Evolutionary conservation across 352 stramenopile species (phyloP).

Genomic region (Pythium periplocum): DNA sequence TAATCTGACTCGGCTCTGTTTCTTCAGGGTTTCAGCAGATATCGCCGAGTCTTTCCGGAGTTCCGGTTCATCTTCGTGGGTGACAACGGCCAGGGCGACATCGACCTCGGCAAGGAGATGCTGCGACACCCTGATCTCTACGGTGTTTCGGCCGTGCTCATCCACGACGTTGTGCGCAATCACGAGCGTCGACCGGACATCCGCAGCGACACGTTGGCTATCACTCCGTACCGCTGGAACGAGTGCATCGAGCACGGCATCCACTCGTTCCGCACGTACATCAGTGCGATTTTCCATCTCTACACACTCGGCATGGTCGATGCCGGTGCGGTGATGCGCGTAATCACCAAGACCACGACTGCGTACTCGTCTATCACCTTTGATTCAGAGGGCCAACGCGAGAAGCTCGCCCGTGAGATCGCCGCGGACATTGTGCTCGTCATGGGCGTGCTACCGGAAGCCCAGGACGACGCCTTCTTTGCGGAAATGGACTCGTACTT

Average conservation of each 20-base stretch:
- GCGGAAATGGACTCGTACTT: conserved; percentile 48
- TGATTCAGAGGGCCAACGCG: conserved; percentile 48
- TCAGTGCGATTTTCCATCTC: conserved; percentile 58
- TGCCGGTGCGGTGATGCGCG: conserved; percentile 44
- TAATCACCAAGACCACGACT: conserved; percentile 51
- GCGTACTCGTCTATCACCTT: conserved; percentile 62
- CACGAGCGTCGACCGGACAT: conserved; percentile 19
- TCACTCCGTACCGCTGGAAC: conserved; percentile 42
- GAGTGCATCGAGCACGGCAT: conserved; percentile 66
- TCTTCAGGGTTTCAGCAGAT: conserved; percentile 65
- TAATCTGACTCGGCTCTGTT: too few species aligned
- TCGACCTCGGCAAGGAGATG: conserved; percentile 71
- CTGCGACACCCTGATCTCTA: conserved; percentile 46
- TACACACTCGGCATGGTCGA: conserved; percentile 46
- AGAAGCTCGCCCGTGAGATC: conserved; percentile 53
- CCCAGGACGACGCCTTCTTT: conserved; percentile 45
- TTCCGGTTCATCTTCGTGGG: conserved; percentile 77
- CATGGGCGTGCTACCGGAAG: conserved; percentile 42
- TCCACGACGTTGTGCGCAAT: conserved; percentile 81
- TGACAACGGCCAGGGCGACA: conserved; percentile 79
- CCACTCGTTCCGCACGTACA: conserved; percentile 73
- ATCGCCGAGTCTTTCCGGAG: conserved; percentile 66
- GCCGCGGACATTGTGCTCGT: conserved; percentile 50
- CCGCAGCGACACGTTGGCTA: not conserved
- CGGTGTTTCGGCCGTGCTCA: conserved; percentile 54